Base-by-base conservation (phyloP, 805 yeast genomes). In the Diddensiella transvaalensis region DNA sequence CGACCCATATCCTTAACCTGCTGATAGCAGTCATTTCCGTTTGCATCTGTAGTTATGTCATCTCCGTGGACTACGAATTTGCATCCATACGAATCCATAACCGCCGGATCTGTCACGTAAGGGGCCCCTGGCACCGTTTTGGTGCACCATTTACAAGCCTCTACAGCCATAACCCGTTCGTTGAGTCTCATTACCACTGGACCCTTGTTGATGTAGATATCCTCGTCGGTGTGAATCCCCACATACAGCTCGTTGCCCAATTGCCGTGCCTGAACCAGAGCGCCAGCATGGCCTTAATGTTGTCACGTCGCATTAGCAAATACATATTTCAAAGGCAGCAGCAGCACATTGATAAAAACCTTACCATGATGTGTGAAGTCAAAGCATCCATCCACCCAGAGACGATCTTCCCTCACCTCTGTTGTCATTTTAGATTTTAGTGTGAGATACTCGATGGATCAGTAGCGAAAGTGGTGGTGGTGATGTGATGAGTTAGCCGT, bases 361-460 rank as follows among this genome's bases (percentile, higher is more conserved):
- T 48, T 67, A 66, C 95, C 98, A 62, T 93, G 98, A 65, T 93
- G 99, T 37, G 96, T 87, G 69, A 93, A 93, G 66, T 93, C 99
- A 68, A 93, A 93, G 64, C 99, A 93, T 0, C 99, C 99, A 65
- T 93, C 99, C 23, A 93, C 80, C 99, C 99, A 93, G 51, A 91
- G 84, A 44, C 84, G 61, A 42, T 56, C 60, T 32, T 56, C 58
- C n/a, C 48, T 6, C 5, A 32, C 13, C 24, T 42, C 40, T 18
- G 15, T 5, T 6, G 24, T 38, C 18, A 18, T 35, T 35, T 35
- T 13, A n/a, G n/a, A n/a, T 29, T 29, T 10, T 29, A 10, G 32
- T 29, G 11, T 13, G 32, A 29, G 32, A 13, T 13, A 29, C 11
- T 13, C 10, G 32, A 13, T 10, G 32, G 32, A 10, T 29, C 32